These are phyloP conservation scores for Phytophthora europaea DNA, from an alignment of 352 stramenopile genomes.

Conservation along the genomic window DNA sequence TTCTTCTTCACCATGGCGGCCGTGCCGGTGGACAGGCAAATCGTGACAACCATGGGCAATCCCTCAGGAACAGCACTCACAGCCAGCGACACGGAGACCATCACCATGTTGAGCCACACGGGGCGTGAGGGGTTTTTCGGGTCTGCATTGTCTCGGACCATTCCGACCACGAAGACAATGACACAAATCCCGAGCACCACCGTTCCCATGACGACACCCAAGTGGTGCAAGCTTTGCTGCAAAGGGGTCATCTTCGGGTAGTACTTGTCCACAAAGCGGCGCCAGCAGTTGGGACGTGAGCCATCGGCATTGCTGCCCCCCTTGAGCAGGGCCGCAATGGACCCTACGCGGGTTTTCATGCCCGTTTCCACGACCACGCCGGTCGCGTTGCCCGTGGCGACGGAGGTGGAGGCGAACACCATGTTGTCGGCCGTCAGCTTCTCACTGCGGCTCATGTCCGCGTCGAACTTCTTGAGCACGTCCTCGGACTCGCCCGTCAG, in stretches of 20 bases:
- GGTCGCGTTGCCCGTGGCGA: slow-evolving; percentile 69
- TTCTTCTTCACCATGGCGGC: slow-evolving; percentile 86
- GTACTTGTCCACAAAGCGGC: slow-evolving; percentile 70
- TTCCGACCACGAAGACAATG: slow-evolving; percentile 94
- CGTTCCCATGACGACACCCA: slow-evolving; percentile 93
- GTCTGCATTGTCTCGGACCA: slow-evolving; percentile 70
- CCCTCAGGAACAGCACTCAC: slow-evolving; percentile 81
- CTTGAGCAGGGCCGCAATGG: slow-evolving; percentile 70
- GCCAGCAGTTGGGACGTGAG: slow-evolving; percentile 55
- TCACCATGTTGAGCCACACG: slow-evolving; percentile 95
- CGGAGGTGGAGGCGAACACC: slow-evolving; percentile 92
- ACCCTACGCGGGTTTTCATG: slow-evolving; percentile 72
- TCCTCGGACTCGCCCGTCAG: slow-evolving; percentile 94
- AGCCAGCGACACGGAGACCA: slow-evolving; percentile 92
- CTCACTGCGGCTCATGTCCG: slow-evolving; percentile 49
- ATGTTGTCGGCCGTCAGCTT: slow-evolving; percentile 89
- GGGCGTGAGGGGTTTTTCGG: slow-evolving; percentile 84
- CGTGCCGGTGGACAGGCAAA: slow-evolving; percentile 76
- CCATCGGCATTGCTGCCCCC: slow-evolving; percentile 33
- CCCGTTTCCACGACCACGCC: slow-evolving; percentile 74
- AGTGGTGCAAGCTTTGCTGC: slow-evolving; percentile 93
- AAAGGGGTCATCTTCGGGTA: slow-evolving; percentile 90
- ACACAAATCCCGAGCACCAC: slow-evolving; percentile 91
- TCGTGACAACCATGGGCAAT: slow-evolving; percentile 82
- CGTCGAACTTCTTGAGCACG: slow-evolving; percentile 76